Percentiles rank a stretch among this genome's conserved stretches.
These are phyloP conservation scores for Neurospora sp. DNA, from an alignment of 495 filamentous ascomycete genomes.

Conservation along the genomic window DNA sequence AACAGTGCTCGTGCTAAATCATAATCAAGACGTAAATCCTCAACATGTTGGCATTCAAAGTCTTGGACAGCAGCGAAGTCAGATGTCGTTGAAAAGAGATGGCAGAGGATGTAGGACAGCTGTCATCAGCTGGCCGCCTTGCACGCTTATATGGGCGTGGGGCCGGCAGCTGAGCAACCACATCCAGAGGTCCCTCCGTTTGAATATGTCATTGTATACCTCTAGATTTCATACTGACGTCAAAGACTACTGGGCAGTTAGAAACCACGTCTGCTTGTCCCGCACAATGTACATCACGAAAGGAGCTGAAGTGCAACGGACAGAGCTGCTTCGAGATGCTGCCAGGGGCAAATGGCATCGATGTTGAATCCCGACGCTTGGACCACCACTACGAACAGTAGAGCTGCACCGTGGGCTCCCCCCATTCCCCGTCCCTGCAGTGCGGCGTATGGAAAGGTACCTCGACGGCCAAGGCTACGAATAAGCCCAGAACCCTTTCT, in stretches of 20 bases:
- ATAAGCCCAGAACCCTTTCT: not conserved
- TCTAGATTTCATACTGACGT: not conserved
- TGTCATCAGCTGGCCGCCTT: not conserved
- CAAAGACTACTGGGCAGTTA: not conserved
- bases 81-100: not conserved
- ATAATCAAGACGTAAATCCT: not conserved
- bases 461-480: not conserved
- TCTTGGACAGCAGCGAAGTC: not conserved
- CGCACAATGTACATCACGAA: not conserved
- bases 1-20: not conserved
- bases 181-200: not conserved
- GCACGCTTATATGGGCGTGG: not conserved
- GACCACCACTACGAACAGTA: not conserved
- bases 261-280: not conserved
- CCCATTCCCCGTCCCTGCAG: not conserved
- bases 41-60: not conserved
- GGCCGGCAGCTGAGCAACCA: not conserved
- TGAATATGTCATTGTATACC: not conserved
- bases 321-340: not conserved
- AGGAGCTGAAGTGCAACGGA: not conserved
- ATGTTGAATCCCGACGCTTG: not conserved
- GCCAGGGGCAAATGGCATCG: not conserved
- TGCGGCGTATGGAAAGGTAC: not conserved
- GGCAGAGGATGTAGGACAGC: not conserved
- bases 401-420: not conserved